Conservation (phyloP, 495 filamentous ascomycete species). For the Aspergillus affinis region DNA sequence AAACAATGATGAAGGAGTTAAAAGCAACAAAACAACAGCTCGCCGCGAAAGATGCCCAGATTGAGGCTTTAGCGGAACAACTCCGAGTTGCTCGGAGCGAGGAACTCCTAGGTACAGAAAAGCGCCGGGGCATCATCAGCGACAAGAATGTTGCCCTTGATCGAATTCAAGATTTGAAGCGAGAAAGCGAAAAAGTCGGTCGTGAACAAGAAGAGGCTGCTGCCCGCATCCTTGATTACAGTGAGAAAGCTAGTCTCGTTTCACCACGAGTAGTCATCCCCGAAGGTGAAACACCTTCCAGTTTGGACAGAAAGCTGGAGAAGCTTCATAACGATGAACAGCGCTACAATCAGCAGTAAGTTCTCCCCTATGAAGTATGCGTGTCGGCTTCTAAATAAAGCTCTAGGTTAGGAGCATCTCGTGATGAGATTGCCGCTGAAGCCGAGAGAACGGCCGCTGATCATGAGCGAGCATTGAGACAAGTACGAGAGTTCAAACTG, state of each 20-base stretch:
- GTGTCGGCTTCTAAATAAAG: background rate
- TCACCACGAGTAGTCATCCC: conserved; percentile 64
- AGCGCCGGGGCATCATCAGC: conserved; percentile 53
- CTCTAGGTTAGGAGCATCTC: conserved; percentile 63
- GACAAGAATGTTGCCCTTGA: conserved; percentile 67
- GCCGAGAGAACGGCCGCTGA: conserved; percentile 42
- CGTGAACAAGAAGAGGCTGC: conserved; percentile 45
- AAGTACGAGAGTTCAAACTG: conserved; percentile 49
- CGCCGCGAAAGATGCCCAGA: conserved; percentile 35
- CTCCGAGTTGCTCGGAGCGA: conserved; percentile 61
- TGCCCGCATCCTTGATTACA: conserved; percentile 53
- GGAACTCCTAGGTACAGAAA: conserved; percentile 44
- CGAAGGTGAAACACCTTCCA: conserved; percentile 61
- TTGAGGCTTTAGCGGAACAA: conserved; percentile 40
- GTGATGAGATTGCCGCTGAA: conserved; percentile 61
- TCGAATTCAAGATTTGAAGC: conserved; percentile 47
- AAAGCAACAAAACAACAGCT: conserved; percentile 43
- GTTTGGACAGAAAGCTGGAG: conserved; percentile 63
- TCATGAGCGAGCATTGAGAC: conserved; percentile 42
- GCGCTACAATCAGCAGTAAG: conserved; percentile 50
- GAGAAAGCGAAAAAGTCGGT: conserved; percentile 45
- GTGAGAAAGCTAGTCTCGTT: conserved; percentile 54
- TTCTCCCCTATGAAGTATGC: conserved; percentile 11
- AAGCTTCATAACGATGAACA: conserved; percentile 57
- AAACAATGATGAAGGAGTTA: conserved; percentile 44